phyloP scores from a whole-genome alignment of 129 eudicot genomes.

The Flaveria brownii region DNA sequence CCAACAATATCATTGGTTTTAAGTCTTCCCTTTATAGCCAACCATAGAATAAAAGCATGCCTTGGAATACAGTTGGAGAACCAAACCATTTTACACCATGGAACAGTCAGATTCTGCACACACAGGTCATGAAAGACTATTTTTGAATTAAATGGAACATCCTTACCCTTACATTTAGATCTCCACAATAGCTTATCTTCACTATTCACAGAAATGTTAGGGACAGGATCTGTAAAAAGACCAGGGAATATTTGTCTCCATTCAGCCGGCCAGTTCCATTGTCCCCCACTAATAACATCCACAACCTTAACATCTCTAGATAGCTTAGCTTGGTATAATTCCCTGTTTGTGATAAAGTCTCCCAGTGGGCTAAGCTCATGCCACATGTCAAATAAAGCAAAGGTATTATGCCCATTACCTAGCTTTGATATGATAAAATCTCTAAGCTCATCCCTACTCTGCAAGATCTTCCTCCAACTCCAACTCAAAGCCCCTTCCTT shows the following conservation, averaged over 20 bases:
- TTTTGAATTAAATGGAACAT: background rate
- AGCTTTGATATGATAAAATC: background rate
- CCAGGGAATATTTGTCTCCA: background rate
- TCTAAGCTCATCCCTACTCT: background rate
- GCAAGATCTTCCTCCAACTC: background rate
- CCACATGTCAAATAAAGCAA: too few relatives aligned
- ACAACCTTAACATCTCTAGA: background rate
- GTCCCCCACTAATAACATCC: background rate
- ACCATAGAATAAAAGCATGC: background rate
- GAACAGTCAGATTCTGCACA: background rate
- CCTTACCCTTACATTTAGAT: background rate
- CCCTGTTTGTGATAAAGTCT: too few relatives aligned
- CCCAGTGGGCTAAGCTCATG: too few relatives aligned
- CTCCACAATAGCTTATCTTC: background rate
- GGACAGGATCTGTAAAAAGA: background rate
- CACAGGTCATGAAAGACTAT: background rate
- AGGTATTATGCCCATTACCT: background rate
- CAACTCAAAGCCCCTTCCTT: background rate
- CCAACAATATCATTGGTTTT: background rate
- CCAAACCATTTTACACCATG: background rate
- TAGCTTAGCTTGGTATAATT: background rate
- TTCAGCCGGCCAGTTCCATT: too few relatives aligned
- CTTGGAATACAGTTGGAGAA: background rate
- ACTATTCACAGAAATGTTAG: background rate
- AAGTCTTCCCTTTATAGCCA: background rate